Base-by-base conservation (phyloP, 2,329 filamentous ascomycete genomes). In the Calonectria pauciramosa region DNA sequence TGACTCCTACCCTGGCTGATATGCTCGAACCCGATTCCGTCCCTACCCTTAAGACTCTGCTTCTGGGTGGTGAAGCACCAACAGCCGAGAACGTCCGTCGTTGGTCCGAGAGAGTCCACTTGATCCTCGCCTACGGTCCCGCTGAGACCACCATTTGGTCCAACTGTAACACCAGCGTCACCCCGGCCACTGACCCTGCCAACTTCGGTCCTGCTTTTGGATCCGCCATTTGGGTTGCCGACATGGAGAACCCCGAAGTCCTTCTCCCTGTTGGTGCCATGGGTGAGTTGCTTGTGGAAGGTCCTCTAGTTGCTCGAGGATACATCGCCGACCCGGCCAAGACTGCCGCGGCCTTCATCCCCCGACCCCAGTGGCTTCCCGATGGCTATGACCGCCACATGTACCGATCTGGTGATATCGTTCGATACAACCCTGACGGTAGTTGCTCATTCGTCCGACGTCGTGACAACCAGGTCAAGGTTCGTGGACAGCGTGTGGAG, bases 391-490 rank as follows among this genome's bases (percentile, higher is more conserved):
- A 52, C 6, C 65, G 65, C 18, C 65, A 54, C 16, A 51, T 86
- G n/a, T 90, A 89, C 73, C 86, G 85, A 64, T 89, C 88, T 1
- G 88, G 89, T 9, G 88, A 90, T 76, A 82, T 90, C 13, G 88
- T 82, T 2, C 81, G 81, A 59, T 88, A 88, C 36, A 81, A 85
- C 20, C 79, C 81, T 0, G 84, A 89, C 66, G 86, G 87, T 0
- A 79, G 81, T 5, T 79, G 90, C 5, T 75, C 85, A 0, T 89
- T 86, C 47, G 79, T 89, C 44, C 90, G 90, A 41, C 86, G 91
- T 34, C 90, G 89, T 76, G 90, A 92, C 76, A 86, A 86, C 0
- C 90, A 92, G 78, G 87, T 92, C 65, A 93, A 93, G 81, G 82
- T 92, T 14, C 86, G 88, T 41, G 92, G 92, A 20, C 91, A 88